Evolutionary conservation across 2,329 filamentous ascomycete species (phyloP), one percentile per base, ranked within the genome.

Genomic region (Neofusicoccum cordaticola): DNA sequence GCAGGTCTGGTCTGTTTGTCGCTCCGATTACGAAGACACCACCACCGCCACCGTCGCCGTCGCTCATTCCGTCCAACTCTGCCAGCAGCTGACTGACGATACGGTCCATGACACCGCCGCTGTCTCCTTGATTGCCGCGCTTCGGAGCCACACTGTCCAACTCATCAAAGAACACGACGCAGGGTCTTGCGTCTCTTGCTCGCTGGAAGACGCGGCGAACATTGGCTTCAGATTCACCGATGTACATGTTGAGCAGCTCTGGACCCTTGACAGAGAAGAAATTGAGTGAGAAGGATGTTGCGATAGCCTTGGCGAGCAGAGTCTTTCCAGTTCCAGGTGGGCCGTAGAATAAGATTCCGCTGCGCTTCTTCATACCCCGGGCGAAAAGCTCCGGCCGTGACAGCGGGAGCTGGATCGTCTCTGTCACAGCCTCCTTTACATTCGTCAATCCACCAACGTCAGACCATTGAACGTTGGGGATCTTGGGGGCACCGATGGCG

Each of bases 281-380:
- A 75, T 96, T 96, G 75, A 96, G 86, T 67, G 90, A 94, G 79
- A 96, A 96, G 75, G 96, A 93, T 0, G 93, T 96, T 0, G 93
- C 93, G 70, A 96, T 96, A 35, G 93, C 93, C 80, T 96, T 96
- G 58, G 93, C 93, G 56, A 96, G 84, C n/a, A 96, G 80, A 1
- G 93, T 97, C 80, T 97, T 97, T 71, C 93, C 93, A 1, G 93
- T 96, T 67, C 93, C 93, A 0, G 93, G 93, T 0, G 93, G 93
- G 0, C 93, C 93, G 72, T 96, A 96, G 79, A 97, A 96, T 27
- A 96, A 78, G 69, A 97, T 96, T 70, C 93, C 93, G 22, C 92
- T 96, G 47, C 94, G 89, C 81, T 98, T 98, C 85, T 97, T 97
- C 90, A 98, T 95, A 57, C 94, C 95, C 81, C 94, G 96, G 37